These are phyloP conservation scores for Dipteronia dyeriana DNA, from an alignment of 345 rosid genomes.

Conservation along the genomic window DNA sequence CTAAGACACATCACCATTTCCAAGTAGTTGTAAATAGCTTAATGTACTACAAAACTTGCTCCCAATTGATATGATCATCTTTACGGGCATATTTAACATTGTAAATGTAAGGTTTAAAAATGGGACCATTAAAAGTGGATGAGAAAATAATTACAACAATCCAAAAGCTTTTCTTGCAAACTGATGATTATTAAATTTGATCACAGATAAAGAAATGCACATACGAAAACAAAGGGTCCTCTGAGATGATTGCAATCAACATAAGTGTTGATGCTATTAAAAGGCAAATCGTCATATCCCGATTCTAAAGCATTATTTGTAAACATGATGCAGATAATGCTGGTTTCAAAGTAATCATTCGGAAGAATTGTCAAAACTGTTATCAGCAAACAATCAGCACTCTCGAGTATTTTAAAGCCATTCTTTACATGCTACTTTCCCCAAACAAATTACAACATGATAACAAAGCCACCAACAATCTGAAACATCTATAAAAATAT, in stretches of 20 bases:
- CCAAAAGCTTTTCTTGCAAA: no score
- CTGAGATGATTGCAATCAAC: neutral
- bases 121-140: no score
- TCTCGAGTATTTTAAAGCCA: neutral
- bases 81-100: no score
- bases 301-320: neutral
- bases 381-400: neutral
- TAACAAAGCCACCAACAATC: slow-evolving; percentile 2
- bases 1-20: neutral
- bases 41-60: no score
- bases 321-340: neutral
- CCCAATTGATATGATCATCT: no score
- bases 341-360: neutral
- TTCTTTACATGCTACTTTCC: slow-evolving; percentile 1
- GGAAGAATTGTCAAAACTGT: slow-evolving; percentile 1
- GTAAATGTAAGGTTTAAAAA: no score
- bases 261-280: neutral
- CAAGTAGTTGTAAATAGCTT: no score
- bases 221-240: neutral
- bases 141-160: no score
- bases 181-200: neutral
- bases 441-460: neutral
- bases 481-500: neutral
- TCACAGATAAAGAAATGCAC: neutral
- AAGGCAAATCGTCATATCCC: neutral